Conservation (phyloP, 1,139 yeast genomes). For the Pneumocystis sp. region DNA sequence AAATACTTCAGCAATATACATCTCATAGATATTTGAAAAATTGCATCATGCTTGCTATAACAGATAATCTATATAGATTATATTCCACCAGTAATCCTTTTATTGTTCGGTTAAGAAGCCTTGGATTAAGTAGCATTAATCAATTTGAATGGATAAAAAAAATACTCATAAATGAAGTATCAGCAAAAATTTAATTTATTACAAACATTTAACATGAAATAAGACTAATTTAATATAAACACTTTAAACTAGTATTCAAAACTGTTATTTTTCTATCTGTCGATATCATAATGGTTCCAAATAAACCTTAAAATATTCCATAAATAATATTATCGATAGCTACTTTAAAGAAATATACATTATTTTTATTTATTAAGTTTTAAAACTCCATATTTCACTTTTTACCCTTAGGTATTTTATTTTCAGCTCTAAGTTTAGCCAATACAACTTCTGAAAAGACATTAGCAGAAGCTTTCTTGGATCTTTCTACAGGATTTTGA, state of each 20-base stretch:
- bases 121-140: slow-evolving; percentile 61
- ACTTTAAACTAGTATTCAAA: background rate
- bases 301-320: background rate
- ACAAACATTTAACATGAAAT: background rate
- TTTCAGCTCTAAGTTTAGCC: slow-evolving; percentile 11
- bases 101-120: slow-evolving; percentile 54
- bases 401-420: background rate
- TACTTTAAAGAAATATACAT: background rate
- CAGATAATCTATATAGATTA: slow-evolving; percentile 81
- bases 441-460: slow-evolving; percentile 14
- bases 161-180: background rate
- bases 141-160: slow-evolving; percentile 22
- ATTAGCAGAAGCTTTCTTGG: slow-evolving; percentile 7
- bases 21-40: slow-evolving; percentile 66
- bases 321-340: background rate
- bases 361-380: background rate
- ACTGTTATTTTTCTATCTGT: background rate
- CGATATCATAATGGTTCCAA: background rate
- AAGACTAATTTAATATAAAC: background rate
- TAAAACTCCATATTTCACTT: background rate
- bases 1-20: slow-evolving; percentile 60
- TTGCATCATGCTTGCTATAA: slow-evolving; percentile 68
- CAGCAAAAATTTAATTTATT: background rate
- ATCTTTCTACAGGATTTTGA: slow-evolving; percentile 14
- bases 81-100: slow-evolving; percentile 66